phyloP scores from a whole-genome alignment of 2,329 filamentous ascomycete genomes.

The Ceratocystis alfenasii region DNA sequence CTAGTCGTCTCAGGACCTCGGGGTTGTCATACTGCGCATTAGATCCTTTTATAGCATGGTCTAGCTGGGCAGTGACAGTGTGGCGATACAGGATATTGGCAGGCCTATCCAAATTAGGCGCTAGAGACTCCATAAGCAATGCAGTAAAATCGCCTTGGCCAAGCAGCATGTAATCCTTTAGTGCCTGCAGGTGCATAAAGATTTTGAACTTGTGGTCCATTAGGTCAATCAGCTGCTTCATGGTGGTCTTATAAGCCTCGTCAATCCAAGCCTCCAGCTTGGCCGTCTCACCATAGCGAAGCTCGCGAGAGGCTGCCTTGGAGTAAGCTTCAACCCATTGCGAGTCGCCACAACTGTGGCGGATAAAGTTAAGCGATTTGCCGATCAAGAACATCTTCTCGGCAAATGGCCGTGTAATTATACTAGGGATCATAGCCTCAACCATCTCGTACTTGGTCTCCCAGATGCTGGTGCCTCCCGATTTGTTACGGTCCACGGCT shows the following conservation, averaged over 20 bases:
- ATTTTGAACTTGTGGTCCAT: slow-evolving; percentile 94
- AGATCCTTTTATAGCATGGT: slow-evolving; percentile 91
- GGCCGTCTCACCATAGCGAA: slow-evolving; percentile 85
- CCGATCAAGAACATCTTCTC: slow-evolving; percentile 95
- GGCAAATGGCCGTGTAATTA: slow-evolving; percentile 85
- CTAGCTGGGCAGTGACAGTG: slow-evolving; percentile 91
- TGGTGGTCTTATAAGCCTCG: slow-evolving; percentile 93
- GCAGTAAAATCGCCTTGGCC: slow-evolving; percentile 97
- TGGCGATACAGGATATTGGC: slow-evolving; percentile 96
- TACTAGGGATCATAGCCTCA: slow-evolving; percentile 57
- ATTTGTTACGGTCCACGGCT: slow-evolving; percentile 34
- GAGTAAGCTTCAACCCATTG: slow-evolving; percentile 94
- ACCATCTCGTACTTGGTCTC: slow-evolving; percentile 54
- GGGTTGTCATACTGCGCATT: slow-evolving; percentile 92
- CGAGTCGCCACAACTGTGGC: slow-evolving; percentile 86
- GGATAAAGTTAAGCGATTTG: slow-evolving; percentile 95
- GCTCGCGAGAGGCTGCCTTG: slow-evolving; percentile 79
- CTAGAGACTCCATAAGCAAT: slow-evolving; percentile 88
- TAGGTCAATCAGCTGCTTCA: slow-evolving; percentile 83
- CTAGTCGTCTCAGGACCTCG: slow-evolving; percentile 80
- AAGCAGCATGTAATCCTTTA: slow-evolving; percentile 89
- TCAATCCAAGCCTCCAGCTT: slow-evolving; percentile 89
- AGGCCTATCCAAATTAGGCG: slow-evolving; percentile 82
- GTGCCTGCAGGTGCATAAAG: slow-evolving; percentile 78
- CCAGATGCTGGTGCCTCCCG: slow-evolving; percentile 79